These are phyloP conservation scores for Saturnispora silvae DNA, from an alignment of 805 yeast genomes.

Conservation along the genomic window DNA sequence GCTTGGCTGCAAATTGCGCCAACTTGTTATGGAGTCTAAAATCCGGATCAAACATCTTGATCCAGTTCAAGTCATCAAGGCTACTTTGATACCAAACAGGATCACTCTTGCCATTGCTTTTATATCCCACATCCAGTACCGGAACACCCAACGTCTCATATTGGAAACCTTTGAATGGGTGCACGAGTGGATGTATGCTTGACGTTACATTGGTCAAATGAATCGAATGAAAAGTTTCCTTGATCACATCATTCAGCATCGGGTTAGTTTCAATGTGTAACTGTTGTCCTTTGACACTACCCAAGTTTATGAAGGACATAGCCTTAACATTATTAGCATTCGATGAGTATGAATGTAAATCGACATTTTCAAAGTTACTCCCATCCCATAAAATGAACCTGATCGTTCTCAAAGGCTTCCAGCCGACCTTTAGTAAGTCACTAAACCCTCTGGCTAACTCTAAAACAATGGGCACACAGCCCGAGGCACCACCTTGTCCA, in stretches of 20 bases:
- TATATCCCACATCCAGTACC: slow-evolving; percentile 40
- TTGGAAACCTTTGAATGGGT: background rate
- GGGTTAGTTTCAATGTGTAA: slow-evolving; percentile 46
- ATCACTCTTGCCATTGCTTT: slow-evolving; percentile 27
- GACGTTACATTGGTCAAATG: background rate
- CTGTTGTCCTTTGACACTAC: slow-evolving; percentile 42
- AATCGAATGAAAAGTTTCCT: slow-evolving; percentile 20
- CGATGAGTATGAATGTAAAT: slow-evolving; percentile 18
- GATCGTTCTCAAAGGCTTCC: slow-evolving; percentile 32
- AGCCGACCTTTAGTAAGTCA: slow-evolving; percentile 33
- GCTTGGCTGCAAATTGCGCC: slow-evolving; percentile 50
- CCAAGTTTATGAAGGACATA: slow-evolving; percentile 44
- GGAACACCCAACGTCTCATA: slow-evolving; percentile 40
- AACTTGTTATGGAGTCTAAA: slow-evolving; percentile 43
- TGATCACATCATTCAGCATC: slow-evolving; percentile 36
- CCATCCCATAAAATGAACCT: slow-evolving; percentile 34
- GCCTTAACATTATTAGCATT: too few species aligned
- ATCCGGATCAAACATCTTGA: slow-evolving; percentile 35
- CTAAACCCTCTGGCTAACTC: slow-evolving; percentile 45
- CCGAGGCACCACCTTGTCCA: slow-evolving; percentile 42
- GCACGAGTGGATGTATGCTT: background rate
- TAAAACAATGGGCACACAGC: slow-evolving; percentile 38
- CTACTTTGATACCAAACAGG: slow-evolving; percentile 46
- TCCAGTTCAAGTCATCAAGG: slow-evolving; percentile 50
- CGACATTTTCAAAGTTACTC: slow-evolving; percentile 18